These are phyloP conservation scores for Teunomyces lycoperdinae DNA, from an alignment of 805 yeast genomes.

Conservation along the genomic window DNA sequence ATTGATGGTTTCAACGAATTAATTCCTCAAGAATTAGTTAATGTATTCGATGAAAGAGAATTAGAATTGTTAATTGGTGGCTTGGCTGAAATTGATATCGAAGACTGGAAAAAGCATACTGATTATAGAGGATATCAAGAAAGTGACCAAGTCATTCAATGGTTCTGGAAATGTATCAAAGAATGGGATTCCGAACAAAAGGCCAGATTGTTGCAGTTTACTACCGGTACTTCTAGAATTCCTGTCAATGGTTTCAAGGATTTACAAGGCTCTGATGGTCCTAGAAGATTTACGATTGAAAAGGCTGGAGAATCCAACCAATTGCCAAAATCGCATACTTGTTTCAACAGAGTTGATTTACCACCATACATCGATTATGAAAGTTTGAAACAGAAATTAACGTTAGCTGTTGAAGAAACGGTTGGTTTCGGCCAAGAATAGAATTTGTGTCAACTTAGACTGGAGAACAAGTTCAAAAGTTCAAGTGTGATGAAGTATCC, in stretches of 20 bases:
- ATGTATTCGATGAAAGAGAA: slow-evolving; percentile 97
- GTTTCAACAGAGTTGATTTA: slow-evolving; percentile 97
- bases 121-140: slow-evolving; percentile 98
- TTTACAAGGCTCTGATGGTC: slow-evolving; percentile 98
- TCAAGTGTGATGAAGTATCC: background rate
- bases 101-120: slow-evolving; percentile 98
- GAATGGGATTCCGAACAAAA: slow-evolving; percentile 97
- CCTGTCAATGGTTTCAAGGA: slow-evolving; percentile 99
- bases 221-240: slow-evolving; percentile 98
- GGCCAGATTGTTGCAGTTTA: slow-evolving; percentile 91
- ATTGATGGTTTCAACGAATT: slow-evolving; percentile 96
- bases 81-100: slow-evolving; percentile 94
- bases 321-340: slow-evolving; percentile 95
- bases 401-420: slow-evolving; percentile 97
- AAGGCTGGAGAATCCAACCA: slow-evolving; percentile 94
- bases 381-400: slow-evolving; percentile 80
- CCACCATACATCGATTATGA: slow-evolving; percentile 91
- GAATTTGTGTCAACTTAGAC: background rate
- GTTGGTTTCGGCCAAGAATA: slow-evolving; percentile 98
- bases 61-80: slow-evolving; percentile 96
- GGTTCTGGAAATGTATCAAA: slow-evolving; percentile 96
- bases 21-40: slow-evolving; percentile 94
- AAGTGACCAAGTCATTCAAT: slow-evolving; percentile 91
- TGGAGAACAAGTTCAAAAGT: background rate
- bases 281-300: slow-evolving; percentile 97